phyloP scores from a whole-genome alignment of 129 eudicot genomes.

The Centaurea solstitialis region DNA sequence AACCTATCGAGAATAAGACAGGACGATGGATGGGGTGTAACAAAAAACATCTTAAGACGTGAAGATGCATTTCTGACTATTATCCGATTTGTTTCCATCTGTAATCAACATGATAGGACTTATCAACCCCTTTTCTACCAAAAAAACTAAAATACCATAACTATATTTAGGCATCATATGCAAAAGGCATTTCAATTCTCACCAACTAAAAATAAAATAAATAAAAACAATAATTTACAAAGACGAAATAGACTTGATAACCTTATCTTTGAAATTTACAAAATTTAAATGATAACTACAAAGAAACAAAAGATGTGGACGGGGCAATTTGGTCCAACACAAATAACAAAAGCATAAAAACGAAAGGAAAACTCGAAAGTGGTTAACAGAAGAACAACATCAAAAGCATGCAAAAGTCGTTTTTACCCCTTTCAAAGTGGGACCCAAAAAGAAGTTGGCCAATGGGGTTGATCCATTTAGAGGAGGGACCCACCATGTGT shows the following conservation, averaged over 20 bases:
- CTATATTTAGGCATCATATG: not conserved
- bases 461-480: slow-evolving; percentile 22
- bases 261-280: not conserved
- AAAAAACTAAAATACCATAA: too few species aligned
- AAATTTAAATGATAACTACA: slow-evolving; percentile 1
- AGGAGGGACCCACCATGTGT: slow-evolving; percentile 68
- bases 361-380: slow-evolving; percentile 35
- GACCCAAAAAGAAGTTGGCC: slow-evolving; percentile 38
- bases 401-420: slow-evolving; percentile 24
- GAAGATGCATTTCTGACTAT: not conserved
- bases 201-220: not conserved
- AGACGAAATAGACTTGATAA: not conserved
- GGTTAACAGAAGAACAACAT: slow-evolving; percentile 30
- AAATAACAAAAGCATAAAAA: slow-evolving; percentile 33
- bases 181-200: not conserved
- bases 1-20: not conserved
- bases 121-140: too few species aligned
- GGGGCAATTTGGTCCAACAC: slow-evolving; percentile 32
- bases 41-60: too few species aligned
- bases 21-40: not conserved
- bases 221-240: not conserved
- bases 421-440: slow-evolving; percentile 20
- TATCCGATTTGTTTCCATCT: not conserved
- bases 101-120: not conserved
- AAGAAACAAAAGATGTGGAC: not conserved